Percentiles rank a stretch among this genome's conserved stretches.
phyloP scores from a whole-genome alignment of 257 asterid genomes.

The Jaltomata sinuosa region DNA sequence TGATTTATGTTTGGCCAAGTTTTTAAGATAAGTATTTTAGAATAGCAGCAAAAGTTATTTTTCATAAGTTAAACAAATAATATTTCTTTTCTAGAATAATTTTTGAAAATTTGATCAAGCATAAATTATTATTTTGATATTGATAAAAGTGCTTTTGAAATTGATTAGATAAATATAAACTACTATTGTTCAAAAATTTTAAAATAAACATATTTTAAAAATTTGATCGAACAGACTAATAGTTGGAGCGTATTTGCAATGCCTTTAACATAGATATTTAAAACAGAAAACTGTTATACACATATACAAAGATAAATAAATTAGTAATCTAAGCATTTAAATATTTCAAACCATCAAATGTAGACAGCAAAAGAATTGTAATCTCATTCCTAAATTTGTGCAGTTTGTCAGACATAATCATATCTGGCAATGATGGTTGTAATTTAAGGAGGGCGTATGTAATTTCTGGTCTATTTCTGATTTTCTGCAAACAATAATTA shows the following conservation, averaged over 20 bases:
- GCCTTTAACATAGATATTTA: not conserved
- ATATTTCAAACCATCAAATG: not conserved
- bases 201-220: not conserved
- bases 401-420: not conserved
- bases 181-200: not conserved
- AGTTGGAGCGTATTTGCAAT: not conserved
- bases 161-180: not conserved
- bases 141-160: not conserved
- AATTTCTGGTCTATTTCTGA: not conserved
- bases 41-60: not conserved
- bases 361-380: not conserved
- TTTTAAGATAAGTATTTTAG: not conserved
- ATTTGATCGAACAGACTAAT: too few relatives aligned
- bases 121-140: not conserved
- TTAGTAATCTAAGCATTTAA: not conserved
- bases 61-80: not conserved
- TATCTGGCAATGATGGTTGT: not conserved
- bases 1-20: not conserved
- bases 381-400: not conserved
- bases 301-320: not conserved
- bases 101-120: not conserved
- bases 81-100: not conserved
- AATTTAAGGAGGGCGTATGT: not conserved
- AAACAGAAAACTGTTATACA: not conserved
- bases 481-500: not conserved